phyloP scores from a whole-genome alignment of 1,139 yeast genomes.

The Ogataea hybrid region DNA sequence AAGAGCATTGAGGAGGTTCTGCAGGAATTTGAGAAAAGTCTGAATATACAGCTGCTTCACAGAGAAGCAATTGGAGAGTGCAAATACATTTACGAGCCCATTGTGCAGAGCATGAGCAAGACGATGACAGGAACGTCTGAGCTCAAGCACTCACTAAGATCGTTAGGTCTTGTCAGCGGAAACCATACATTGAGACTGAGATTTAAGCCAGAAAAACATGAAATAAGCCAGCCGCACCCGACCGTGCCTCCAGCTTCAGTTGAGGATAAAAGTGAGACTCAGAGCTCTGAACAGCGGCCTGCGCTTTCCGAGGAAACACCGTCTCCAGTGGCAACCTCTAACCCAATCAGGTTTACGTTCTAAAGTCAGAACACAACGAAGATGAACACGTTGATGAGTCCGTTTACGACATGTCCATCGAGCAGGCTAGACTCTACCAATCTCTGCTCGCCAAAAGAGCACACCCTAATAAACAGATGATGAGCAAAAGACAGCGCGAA shows the following conservation, averaged over 20 bases:
- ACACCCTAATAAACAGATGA: constrained; percentile 19
- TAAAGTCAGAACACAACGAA: constrained; percentile 7
- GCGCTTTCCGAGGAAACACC: background rate
- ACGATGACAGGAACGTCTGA: constrained; percentile 19
- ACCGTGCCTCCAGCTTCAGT: too few relatives aligned
- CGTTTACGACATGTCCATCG: constrained; percentile 27
- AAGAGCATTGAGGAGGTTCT: constrained; percentile 18
- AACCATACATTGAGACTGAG: constrained; percentile 26
- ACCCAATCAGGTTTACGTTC: constrained; percentile 6
- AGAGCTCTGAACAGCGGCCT: background rate
- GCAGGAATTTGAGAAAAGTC: constrained; percentile 14
- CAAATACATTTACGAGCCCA: constrained; percentile 17
- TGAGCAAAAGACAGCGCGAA: constrained; percentile 26
- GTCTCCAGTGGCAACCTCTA: background rate
- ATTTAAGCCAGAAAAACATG: constrained; percentile 9
- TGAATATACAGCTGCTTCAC: constrained; percentile 10
- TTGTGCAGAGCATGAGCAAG: constrained; percentile 26
- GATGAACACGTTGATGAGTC: constrained; percentile 21
- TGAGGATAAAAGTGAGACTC: too few relatives aligned
- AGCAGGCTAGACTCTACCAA: constrained; percentile 29
- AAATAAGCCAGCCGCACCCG: background rate
- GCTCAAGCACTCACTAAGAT: constrained; percentile 17
- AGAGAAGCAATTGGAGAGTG: constrained; percentile 9
- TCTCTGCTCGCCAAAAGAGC: constrained; percentile 25
- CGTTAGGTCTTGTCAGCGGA: constrained; percentile 24